phyloP scores from a whole-genome alignment of 331 rosid genomes.

The Malus hybrid region DNA sequence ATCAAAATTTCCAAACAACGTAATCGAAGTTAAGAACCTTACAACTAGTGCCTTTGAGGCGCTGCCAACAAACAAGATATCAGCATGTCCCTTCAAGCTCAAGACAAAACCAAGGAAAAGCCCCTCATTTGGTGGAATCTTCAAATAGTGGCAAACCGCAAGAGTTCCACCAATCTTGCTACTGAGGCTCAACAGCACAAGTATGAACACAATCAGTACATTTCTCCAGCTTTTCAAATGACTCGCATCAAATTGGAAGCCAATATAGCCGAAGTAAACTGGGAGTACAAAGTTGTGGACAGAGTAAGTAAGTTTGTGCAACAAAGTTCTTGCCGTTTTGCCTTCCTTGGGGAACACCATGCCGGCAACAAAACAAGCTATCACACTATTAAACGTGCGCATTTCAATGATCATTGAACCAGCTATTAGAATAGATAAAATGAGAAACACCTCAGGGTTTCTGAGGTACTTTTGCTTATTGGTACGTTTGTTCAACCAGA shows the following conservation, averaged over 20 bases:
- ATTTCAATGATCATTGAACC: slow-evolving; percentile 58
- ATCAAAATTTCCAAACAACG: background rate
- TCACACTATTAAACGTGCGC: slow-evolving; percentile 45
- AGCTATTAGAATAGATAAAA: slow-evolving; percentile 46
- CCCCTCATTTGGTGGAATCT: slow-evolving; percentile 61
- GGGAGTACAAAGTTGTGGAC: slow-evolving; percentile 81
- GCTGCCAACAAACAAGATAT: slow-evolving; percentile 64
- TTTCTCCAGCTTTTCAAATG: slow-evolving; percentile 18
- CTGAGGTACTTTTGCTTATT: slow-evolving; percentile 58
- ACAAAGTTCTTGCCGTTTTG: slow-evolving; percentile 69
- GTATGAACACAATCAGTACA: slow-evolving; percentile 8
- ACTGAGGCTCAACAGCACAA: slow-evolving; percentile 56
- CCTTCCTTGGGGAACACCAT: slow-evolving; percentile 71
- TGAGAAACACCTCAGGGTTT: slow-evolving; percentile 52
- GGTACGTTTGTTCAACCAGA: slow-evolving; percentile 56
- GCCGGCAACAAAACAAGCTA: slow-evolving; percentile 59
- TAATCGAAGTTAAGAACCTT: slow-evolving; percentile 12
- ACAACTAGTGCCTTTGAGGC: slow-evolving; percentile 52
- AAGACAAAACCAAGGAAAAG: slow-evolving; percentile 66
- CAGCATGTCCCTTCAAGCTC: slow-evolving; percentile 87
- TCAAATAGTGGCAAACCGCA: slow-evolving; percentile 47
- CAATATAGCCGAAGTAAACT: slow-evolving; percentile 73
- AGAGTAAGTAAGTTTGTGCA: slow-evolving; percentile 65
- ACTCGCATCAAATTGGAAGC: slow-evolving; percentile 61
- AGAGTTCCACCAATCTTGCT: slow-evolving; percentile 80